Base-by-base conservation (phyloP, 257 asterid species). In the Haberlea rhodopensis region DNA sequence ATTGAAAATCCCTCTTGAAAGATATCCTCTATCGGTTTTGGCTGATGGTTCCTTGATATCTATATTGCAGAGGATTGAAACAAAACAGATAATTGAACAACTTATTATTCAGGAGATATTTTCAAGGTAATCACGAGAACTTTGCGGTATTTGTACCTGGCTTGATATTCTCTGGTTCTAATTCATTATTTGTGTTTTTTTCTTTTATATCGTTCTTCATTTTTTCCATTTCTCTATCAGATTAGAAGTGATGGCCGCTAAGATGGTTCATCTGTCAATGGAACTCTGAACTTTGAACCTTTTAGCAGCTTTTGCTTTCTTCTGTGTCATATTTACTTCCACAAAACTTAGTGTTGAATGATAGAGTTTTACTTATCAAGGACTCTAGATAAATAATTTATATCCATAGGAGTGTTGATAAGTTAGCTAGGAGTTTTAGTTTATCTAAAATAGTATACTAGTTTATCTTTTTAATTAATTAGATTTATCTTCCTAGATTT, bases 91-190 rank as follows among this genome's bases (percentile, higher is more conserved):
- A 53, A 82, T 94, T 31, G 94, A 84, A 72, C 83, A 78, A 55
- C 90, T 94, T 72, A 81, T 94, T 61, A 54, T 65, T 87, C 81
- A 71, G 73, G 97, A 86, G 71, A 80, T 81, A 8, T 89, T 85
- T 73, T 82, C 98, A 40, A 84, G 98, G 98, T 92, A 83, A 70
- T 48, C 37, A 18, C 25, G 34, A 31, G 53, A 66, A 31, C n/a
- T 57, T 63, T 45, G 57, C 16, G 61, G 65, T 57, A 49, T 67
- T 26, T 72, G 71, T 26, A 57, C 63, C 45, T 56, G 67, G 70
- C 53, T 66, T 73, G 60, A 32, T 26, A 62, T 22, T 63, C 23
- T 58, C 37, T 57, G 46, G 58, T 49, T 56, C 29, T 37, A 59
- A 46, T 52, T 46, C 11, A 55, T 32, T 49, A 23, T 34, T 60